Base-by-base conservation (phyloP, 2,329 filamentous ascomycete genomes). In the Mariannaea sp. region DNA sequence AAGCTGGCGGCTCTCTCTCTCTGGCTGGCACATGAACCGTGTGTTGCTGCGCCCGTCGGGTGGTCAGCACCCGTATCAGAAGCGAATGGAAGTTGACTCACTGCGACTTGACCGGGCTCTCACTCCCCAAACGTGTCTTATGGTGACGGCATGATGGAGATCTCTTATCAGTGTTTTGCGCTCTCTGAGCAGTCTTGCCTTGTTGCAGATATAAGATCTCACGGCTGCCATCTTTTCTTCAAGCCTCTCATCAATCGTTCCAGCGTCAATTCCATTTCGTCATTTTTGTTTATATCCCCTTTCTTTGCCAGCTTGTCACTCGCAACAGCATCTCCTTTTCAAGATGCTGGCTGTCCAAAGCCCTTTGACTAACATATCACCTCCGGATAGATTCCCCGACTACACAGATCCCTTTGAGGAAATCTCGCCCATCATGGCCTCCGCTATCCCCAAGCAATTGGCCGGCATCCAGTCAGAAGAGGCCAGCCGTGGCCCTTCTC, bases 401-500 rank as follows among this genome's bases (percentile, higher is more conserved):
- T 77, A 77, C 60, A 65, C 66, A 61, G 75, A 77, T 64, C 71
- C 72, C 17, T 61, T 72, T 44, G 69, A 74, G 56, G 64, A 71
- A 40, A 16, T 50, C 39, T 53, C 64, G 53, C 63, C 63, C 57
- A 68, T 62, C 60, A 70, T 73, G 61, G 64, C 68, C 40, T 60
- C 67, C 46, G 66, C 69, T 55, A 69, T 70, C 49, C 71, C 75
- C 60, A 78, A 77, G 70, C 60, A 71, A 59, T 54, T 80, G 62
- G 71, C 70, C 54, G 70, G 73, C 55, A 56, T 78, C 49, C 75
- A 75, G 66, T 69, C 67, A 43, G 59, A 72, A 44, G 71, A 77
- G 42, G 64, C 69, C 30, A 78, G 73, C 67, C 85, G 90, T 51
- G 83, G 88, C 58, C 90, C 92, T 19, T 96, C 92, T 49, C 91